These are phyloP conservation scores for Dictyostelium capitatum DNA, from an alignment of 78 protist genomes.

Conservation along the genomic window DNA sequence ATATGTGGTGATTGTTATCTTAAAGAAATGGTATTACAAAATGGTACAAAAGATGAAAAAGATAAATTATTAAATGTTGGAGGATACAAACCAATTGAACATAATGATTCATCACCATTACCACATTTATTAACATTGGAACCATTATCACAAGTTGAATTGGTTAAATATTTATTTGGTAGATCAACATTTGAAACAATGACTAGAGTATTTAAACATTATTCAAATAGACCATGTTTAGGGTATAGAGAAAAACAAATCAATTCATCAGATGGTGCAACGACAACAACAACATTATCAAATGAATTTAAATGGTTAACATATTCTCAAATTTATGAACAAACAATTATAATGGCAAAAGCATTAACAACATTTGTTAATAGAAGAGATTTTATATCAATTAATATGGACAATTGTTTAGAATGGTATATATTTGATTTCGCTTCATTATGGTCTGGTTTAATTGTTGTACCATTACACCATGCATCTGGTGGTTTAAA, in stretches of 20 bases:
- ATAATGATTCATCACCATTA: slow-evolving; percentile 9
- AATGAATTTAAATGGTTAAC: slow-evolving; percentile 18
- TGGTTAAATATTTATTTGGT: not conserved
- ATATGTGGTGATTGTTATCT: slow-evolving; percentile 27
- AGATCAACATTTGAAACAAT: slow-evolving; percentile 13
- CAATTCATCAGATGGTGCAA: not conserved
- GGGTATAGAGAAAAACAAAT: not conserved
- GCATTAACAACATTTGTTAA: not conserved
- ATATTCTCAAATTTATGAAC: slow-evolving; percentile 6
- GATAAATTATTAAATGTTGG: not conserved
- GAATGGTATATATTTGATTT: slow-evolving; percentile 56
- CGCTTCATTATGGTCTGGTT: slow-evolving; percentile 22
- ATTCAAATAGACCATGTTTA: slow-evolving; percentile 44
- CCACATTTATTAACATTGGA: not conserved
- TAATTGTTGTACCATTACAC: slow-evolving; percentile 40
- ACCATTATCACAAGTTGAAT: not conserved
- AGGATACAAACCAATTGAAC: not conserved
- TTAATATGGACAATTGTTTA: slow-evolving; percentile 30
- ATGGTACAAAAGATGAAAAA: not conserved
- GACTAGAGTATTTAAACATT: not conserved
- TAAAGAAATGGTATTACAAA: not conserved
- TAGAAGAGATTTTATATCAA: not conserved
- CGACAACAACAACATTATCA: not conserved
- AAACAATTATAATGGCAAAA: not conserved
- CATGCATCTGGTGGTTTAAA: not conserved